phyloP scores from a whole-genome alignment of 352 stramenopile genomes.

The Pythium phragmitis region DNA sequence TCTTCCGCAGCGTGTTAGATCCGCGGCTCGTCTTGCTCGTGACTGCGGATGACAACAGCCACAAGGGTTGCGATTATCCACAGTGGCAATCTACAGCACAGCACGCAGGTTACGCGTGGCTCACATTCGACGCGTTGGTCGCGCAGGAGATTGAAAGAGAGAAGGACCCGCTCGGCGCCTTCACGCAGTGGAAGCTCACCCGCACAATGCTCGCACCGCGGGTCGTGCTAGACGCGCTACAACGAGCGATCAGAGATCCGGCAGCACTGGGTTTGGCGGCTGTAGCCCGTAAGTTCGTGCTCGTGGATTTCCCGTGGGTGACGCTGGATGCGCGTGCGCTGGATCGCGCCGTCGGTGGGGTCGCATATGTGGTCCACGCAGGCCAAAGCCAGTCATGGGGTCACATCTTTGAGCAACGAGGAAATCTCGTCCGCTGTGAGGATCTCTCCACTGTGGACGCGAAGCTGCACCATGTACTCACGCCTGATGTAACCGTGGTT shows the following conservation, averaged over 20 bases:
- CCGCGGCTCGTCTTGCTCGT: conserved; percentile 28
- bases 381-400: not conserved
- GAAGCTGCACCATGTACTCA: conserved; percentile 11
- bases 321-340: conserved; percentile 29
- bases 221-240: conserved; percentile 30
- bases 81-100: not conserved
- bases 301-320: conserved; percentile 43
- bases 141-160: conserved; percentile 24
- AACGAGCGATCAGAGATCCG: conserved; percentile 14
- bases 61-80: conserved; percentile 1
- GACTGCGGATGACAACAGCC: conserved; percentile 25
- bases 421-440: conserved; percentile 3
- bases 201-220: conserved; percentile 25
- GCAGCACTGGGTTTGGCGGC: conserved; percentile 1
- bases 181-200: conserved; percentile 36
- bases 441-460: not conserved
- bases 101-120: conserved; percentile 8
- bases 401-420: conserved; percentile 10
- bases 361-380: conserved; percentile 22
- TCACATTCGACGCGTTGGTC: conserved; percentile 27
- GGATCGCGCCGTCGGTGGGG: conserved; percentile 29
- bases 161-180: conserved; percentile 21
- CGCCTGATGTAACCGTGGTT: conserved; percentile 13
- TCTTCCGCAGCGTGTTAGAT: conserved; percentile 39
- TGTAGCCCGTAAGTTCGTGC: conserved; percentile 38